Percentiles rank a stretch among this genome's conserved stretches.
phyloP scores from a whole-genome alignment of 768 basidiomycete genomes.

The Leccinum incarnatum region DNA sequence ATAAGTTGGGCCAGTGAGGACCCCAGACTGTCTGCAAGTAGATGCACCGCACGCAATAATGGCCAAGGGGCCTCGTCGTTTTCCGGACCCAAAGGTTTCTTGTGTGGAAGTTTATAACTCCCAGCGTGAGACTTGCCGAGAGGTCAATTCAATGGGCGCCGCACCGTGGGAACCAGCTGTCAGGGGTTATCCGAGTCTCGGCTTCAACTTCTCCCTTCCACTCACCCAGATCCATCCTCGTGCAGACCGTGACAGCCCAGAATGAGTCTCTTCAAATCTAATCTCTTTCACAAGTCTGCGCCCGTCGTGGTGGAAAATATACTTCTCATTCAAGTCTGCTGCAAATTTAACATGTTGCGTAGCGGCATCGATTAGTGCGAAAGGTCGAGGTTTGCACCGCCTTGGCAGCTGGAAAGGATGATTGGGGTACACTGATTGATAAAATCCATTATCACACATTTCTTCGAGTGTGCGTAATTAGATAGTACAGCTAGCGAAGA shows the following conservation, averaged over 20 bases:
- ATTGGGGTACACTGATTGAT: not conserved
- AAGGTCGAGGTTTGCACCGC: not conserved
- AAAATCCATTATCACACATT: not conserved
- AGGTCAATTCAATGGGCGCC: no score
- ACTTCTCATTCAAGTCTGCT: not conserved
- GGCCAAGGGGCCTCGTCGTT: not conserved
- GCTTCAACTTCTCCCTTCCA: no score
- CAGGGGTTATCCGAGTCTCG: no score
- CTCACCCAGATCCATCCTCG: not conserved
- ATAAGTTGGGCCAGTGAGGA: not conserved
- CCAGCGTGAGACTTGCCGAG: no score
- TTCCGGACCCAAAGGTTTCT: not conserved
- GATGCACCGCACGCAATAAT: not conserved
- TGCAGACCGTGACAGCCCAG: not conserved
- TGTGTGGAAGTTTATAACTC: no score
- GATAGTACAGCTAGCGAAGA: not conserved
- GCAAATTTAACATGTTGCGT: not conserved
- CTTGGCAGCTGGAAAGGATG: not conserved
- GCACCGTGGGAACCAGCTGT: no score
- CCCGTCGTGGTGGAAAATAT: not conserved
- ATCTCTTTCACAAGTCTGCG: not conserved
- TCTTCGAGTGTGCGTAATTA: not conserved
- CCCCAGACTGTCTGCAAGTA: not conserved
- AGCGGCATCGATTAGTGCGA: not conserved
- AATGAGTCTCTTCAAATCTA: not conserved